phyloP scores from a whole-genome alignment of 2,329 filamentous ascomycete species.

The Ceratocystiopsis sp. region DNA sequence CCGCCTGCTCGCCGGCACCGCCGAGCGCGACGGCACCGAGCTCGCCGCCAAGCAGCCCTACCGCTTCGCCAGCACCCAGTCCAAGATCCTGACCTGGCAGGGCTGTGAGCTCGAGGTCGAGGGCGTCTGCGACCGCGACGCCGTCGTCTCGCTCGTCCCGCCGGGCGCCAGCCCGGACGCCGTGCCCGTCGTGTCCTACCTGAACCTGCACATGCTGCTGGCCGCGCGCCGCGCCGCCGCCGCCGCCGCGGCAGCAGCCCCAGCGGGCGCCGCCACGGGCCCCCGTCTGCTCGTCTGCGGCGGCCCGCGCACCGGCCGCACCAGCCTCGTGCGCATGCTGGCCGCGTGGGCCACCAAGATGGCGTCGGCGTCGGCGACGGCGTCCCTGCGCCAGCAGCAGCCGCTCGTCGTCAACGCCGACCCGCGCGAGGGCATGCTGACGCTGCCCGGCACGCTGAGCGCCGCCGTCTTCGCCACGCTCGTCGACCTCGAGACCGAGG shows the following conservation, averaged over 20 bases:
- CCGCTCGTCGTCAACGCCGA: slow-evolving; percentile 76
- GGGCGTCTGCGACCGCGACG: slow-evolving; percentile 44
- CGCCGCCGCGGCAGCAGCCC: slow-evolving; percentile 20
- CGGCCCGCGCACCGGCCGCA: slow-evolving; percentile 65
- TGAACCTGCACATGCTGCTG: slow-evolving; percentile 80
- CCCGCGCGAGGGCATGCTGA: slow-evolving; percentile 61
- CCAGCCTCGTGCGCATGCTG: slow-evolving; percentile 58
- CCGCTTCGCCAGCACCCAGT: slow-evolving; percentile 64
- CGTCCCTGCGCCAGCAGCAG: slow-evolving; percentile 26
- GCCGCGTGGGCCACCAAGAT: slow-evolving; percentile 63
- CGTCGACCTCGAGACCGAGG: slow-evolving; percentile 62
- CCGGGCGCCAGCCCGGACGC: background rate
- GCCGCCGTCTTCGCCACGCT: slow-evolving; percentile 76
- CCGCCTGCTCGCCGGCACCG: slow-evolving; percentile 62
- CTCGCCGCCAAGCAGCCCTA: slow-evolving; percentile 68
- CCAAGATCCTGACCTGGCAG: slow-evolving; percentile 82
- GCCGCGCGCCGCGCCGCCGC: slow-evolving; percentile 53
- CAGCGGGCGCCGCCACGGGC: slow-evolving; percentile 33
- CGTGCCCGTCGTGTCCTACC: slow-evolving; percentile 52
- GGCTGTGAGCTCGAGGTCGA: slow-evolving; percentile 73
- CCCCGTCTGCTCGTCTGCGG: slow-evolving; percentile 79
- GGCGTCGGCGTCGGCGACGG: slow-evolving; percentile 14
- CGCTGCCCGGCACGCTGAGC: slow-evolving; percentile 64
- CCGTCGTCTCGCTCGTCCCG: slow-evolving; percentile 23
- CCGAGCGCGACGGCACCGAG: slow-evolving; percentile 90